Percentiles rank a stretch among this genome's conserved stretches.
Evolutionary conservation across 2,329 filamentous ascomycete species (phyloP).

Genomic region (Botrytis aclada): DNA sequence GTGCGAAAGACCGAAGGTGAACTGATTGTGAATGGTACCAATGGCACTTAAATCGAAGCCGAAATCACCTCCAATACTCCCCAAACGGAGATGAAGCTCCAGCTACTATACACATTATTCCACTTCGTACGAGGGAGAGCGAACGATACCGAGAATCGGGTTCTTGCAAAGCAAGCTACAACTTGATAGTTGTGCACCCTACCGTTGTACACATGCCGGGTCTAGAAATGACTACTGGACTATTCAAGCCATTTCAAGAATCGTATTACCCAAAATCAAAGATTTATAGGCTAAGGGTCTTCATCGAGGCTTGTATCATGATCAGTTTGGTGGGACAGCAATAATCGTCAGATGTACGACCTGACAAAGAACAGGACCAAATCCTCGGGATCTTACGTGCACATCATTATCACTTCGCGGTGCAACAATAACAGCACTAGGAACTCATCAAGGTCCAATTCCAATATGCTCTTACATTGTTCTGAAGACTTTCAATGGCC

Average conservation of each 20-base stretch:
- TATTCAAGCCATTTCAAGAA: conserved; percentile 2
- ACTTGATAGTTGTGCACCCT: conserved; percentile 10
- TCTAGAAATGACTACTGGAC: conserved; percentile 6
- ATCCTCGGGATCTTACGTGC: conserved; percentile 16
- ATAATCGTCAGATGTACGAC: conserved; percentile 19
- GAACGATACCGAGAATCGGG: conserved; percentile 9
- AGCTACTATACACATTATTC: background rate
- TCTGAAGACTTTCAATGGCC: background rate
- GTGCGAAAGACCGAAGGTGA: conserved; percentile 42
- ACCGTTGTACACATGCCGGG: conserved; percentile 5
- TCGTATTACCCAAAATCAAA: conserved; percentile 5
- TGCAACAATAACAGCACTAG: conserved; percentile 3
- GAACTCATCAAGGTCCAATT: background rate
- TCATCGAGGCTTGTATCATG: conserved; percentile 10
- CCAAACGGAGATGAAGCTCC: background rate
- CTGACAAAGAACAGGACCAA: conserved; percentile 15
- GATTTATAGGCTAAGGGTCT: background rate
- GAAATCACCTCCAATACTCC: background rate
- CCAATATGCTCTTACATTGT: background rate
- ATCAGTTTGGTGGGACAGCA: conserved; percentile 7
- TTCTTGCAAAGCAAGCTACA: conserved; percentile 14
- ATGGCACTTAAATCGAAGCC: conserved; percentile 7
- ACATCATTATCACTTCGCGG: background rate
- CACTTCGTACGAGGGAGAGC: background rate
- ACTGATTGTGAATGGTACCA: conserved; percentile 20